phyloP scores from a whole-genome alignment of 306 rosid species.

The Fagus crenata region DNA sequence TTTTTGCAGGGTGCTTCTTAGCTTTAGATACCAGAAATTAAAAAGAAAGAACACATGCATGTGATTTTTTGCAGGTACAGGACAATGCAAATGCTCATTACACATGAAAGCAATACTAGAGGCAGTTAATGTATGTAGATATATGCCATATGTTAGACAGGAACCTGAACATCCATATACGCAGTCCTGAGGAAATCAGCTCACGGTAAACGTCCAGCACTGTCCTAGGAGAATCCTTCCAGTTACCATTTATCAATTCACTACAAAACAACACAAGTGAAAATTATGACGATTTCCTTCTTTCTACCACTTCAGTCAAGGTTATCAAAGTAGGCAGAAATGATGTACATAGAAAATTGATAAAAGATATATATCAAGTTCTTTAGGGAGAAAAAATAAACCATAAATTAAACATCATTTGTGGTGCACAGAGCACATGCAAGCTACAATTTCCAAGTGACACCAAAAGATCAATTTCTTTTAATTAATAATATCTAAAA shows the following conservation, averaged over 20 bases:
- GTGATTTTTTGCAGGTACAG: neutral
- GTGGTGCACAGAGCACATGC: neutral
- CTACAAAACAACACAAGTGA: conserved; percentile 41
- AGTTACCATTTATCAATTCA: conserved; percentile 13
- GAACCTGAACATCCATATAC: conserved; percentile 92
- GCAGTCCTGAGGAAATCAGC: conserved; percentile 63
- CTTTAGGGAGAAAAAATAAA: neutral
- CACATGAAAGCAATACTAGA: conserved; percentile 1
- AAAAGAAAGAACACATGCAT: neutral
- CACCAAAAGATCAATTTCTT: neutral
- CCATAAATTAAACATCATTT: neutral
- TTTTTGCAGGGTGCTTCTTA: neutral
- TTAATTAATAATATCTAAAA: neutral
- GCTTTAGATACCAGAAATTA: neutral
- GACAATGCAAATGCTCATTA: neutral
- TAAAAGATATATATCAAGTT: neutral
- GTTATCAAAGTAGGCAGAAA: neutral
- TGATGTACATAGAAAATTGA: neutral
- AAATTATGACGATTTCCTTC: neutral
- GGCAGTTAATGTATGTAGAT: neutral
- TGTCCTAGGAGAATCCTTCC: conserved; percentile 84
- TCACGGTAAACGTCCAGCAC: conserved; percentile 69
- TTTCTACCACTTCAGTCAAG: conserved; percentile 1
- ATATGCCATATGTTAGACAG: neutral
- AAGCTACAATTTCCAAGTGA: neutral